A percentile compares a stretch with the other conserved stretches of the same genome.
These are phyloP conservation scores for Ganoderma meredithae DNA, from an alignment of 1,284 basidiomycete species.

Conservation along the genomic window DNA sequence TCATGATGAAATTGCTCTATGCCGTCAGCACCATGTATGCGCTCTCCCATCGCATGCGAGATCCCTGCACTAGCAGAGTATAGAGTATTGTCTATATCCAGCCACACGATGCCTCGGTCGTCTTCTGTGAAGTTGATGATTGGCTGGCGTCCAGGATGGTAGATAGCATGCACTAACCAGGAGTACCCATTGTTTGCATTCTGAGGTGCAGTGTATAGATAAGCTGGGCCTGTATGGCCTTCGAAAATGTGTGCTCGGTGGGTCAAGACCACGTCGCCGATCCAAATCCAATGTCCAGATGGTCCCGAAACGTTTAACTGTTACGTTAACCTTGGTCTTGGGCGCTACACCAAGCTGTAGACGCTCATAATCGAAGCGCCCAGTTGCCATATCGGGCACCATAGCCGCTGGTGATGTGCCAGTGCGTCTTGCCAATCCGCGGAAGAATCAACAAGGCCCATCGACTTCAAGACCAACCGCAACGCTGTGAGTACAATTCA, in stretches of 20 bases:
- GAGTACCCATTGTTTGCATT: slow-evolving; percentile 7
- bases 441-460: slow-evolving; percentile 35
- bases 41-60: slow-evolving; percentile 81
- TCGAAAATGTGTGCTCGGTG: not conserved
- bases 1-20: not conserved
- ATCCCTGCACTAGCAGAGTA: slow-evolving; percentile 82
- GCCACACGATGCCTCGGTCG: slow-evolving; percentile 72
- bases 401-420: slow-evolving; percentile 27
- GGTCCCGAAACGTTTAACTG: not conserved
- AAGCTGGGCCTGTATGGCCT: not conserved
- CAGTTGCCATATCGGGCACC: slow-evolving; percentile 21
- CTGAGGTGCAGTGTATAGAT: not conserved
- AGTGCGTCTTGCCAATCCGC: slow-evolving; percentile 21
- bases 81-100: slow-evolving; percentile 90
- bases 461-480: slow-evolving; percentile 50
- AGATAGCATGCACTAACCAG: not conserved
- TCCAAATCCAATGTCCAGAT: not conserved
- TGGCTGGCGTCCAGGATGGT: not conserved
- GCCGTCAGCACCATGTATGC: slow-evolving; percentile 69
- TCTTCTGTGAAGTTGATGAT: slow-evolving; percentile 41
- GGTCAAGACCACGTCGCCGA: not conserved
- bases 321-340: not conserved
- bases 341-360: not conserved
- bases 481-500: slow-evolving; percentile 31
- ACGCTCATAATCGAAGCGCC: slow-evolving; percentile 18